phyloP scores from a whole-genome alignment of 768 basidiomycete genomes.

The Agaricus subrufescens region DNA sequence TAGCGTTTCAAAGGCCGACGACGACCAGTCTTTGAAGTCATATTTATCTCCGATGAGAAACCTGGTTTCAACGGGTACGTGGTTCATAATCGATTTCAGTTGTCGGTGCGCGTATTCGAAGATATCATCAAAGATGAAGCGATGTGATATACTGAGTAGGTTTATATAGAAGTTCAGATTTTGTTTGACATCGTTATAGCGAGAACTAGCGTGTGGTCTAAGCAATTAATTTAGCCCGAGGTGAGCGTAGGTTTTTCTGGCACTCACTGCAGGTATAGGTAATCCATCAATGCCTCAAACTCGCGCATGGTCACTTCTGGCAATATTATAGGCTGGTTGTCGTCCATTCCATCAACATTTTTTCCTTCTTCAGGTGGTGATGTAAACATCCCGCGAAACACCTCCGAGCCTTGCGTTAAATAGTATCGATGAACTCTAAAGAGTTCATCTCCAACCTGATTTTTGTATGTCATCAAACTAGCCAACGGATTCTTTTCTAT shows the following conservation, averaged over 20 bases:
- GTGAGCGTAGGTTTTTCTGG: neutral
- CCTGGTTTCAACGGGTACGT: constrained; percentile 21
- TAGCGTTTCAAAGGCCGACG: constrained; percentile 30
- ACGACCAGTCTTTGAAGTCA: constrained; percentile 33
- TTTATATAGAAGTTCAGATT: constrained; percentile 28
- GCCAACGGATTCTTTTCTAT: neutral
- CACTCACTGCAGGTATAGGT: constrained; percentile 34
- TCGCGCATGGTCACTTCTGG: constrained; percentile 27
- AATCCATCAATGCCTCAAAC: constrained; percentile 33
- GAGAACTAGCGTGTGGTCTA: neutral
- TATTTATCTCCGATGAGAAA: constrained; percentile 35
- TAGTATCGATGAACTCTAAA: constrained; percentile 32
- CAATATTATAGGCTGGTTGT: constrained; percentile 27
- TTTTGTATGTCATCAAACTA: neutral
- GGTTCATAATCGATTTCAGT: constrained; percentile 12
- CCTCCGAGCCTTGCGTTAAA: constrained; percentile 31
- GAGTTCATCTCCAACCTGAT: constrained; percentile 28
- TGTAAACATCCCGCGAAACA: constrained; percentile 33
- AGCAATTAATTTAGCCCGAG: neutral
- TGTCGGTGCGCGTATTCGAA: constrained; percentile 27
- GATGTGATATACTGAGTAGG: constrained; percentile 35
- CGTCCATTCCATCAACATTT: constrained; percentile 25
- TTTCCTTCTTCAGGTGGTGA: constrained; percentile 13
- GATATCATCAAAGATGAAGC: constrained; percentile 30
- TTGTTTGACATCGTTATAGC: neutral